Percentiles rank a stretch among this genome's conserved stretches.
Evolutionary conservation across 805 yeast species (phyloP).

Genomic region (Huiozyma naganishii): DNA sequence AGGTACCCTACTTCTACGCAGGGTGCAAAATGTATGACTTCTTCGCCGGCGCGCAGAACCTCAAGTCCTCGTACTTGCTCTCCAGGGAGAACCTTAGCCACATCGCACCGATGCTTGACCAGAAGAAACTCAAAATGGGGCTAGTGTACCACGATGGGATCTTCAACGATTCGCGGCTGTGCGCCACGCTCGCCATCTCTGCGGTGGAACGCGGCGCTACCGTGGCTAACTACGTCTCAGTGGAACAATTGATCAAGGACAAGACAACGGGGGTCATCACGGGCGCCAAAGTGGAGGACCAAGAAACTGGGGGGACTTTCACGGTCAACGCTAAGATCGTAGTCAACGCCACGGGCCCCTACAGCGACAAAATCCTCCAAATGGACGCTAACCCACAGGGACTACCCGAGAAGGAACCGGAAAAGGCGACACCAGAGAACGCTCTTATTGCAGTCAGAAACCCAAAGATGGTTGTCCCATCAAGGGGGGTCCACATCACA

Average conservation of each 20-base stretch:
- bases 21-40: slow-evolving; percentile 89
- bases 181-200: slow-evolving; percentile 72
- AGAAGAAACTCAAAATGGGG: slow-evolving; percentile 71
- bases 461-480: slow-evolving; percentile 84
- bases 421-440: slow-evolving; percentile 8
- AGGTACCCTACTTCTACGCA: slow-evolving; percentile 82
- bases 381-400: slow-evolving; percentile 72
- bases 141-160: slow-evolving; percentile 92
- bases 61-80: slow-evolving; percentile 66
- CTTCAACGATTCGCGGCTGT: slow-evolving; percentile 88
- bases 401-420: slow-evolving; percentile 38
- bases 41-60: slow-evolving; percentile 82
- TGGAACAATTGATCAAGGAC: slow-evolving; percentile 62
- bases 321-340: slow-evolving; percentile 60
- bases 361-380: slow-evolving; percentile 71
- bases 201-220: slow-evolving; percentile 86
- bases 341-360: slow-evolving; percentile 93
- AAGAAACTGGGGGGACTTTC: slow-evolving; percentile 53
- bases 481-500: slow-evolving; percentile 87
- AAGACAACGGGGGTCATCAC: slow-evolving; percentile 42
- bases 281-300: slow-evolving; percentile 71
- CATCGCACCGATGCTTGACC: slow-evolving; percentile 79
- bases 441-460: slow-evolving; percentile 24
- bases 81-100: slow-evolving; percentile 55
- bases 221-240: slow-evolving; percentile 77